Conservation (phyloP, 2,329 filamentous ascomycete species). For the Ramichloridium luteum region DNA sequence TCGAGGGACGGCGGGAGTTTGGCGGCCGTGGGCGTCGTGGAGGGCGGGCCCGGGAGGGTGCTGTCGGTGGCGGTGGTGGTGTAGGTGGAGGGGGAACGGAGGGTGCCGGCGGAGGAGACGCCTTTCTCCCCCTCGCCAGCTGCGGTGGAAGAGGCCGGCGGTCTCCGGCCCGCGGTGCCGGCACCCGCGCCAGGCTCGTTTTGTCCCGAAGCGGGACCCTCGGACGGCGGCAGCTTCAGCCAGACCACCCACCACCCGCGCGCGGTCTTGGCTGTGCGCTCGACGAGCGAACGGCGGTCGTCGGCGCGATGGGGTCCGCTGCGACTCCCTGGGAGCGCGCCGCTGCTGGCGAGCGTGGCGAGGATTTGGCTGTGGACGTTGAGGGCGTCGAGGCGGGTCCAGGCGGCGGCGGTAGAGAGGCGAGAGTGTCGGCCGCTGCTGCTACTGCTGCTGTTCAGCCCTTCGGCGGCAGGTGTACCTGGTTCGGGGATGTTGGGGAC, state of each 20-base stretch:
- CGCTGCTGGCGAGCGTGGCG: constrained; percentile 38
- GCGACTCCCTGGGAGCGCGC: constrained; percentile 14
- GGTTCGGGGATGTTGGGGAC: constrained; percentile 52
- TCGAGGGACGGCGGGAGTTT: constrained; percentile 12
- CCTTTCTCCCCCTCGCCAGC: neutral
- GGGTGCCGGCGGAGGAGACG: constrained; percentile 9
- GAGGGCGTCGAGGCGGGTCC: constrained; percentile 47
- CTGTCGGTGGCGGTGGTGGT: neutral
- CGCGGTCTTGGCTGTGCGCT: constrained; percentile 49
- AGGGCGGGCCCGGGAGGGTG: neutral
- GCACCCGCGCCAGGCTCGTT: constrained; percentile 2
- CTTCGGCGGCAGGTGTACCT: constrained; percentile 30
- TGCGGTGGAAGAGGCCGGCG: neutral
- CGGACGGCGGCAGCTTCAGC: constrained; percentile 40
- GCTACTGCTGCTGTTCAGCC: constrained; percentile 15
- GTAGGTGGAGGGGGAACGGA: constrained; percentile 6
- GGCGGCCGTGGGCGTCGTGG: constrained; percentile 6
- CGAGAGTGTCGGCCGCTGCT: constrained; percentile 7
- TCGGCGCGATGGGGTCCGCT: constrained; percentile 33
- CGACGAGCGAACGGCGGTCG: too few species aligned
- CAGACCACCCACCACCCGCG: constrained; percentile 58
- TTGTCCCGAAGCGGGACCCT: constrained; percentile 3
- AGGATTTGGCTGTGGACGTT: constrained; percentile 51
- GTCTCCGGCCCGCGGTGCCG: neutral
- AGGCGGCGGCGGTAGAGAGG: constrained; percentile 21